phyloP scores from a whole-genome alignment of 1,139 yeast genomes.

The Hyphopichia khmerensis region DNA sequence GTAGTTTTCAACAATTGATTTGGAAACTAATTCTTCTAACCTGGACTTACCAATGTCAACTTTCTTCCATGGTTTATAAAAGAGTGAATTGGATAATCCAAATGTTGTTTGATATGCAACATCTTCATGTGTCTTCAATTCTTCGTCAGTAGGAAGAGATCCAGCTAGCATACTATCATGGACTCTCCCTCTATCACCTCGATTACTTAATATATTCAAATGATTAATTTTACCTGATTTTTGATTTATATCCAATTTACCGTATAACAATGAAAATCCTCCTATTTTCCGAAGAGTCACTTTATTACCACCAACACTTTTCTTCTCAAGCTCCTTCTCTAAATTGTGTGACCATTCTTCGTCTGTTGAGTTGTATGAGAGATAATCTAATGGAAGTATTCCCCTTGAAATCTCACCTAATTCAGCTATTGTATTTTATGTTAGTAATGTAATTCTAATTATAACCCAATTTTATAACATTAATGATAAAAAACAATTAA shows the following conservation, averaged over 20 bases:
- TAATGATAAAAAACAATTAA: too few relatives aligned
- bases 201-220: constrained; percentile 52
- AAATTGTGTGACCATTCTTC: constrained; percentile 49
- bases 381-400: constrained; percentile 58
- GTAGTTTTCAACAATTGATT: constrained; percentile 19
- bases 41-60: constrained; percentile 51
- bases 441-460: constrained; percentile 9
- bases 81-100: constrained; percentile 65
- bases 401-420: constrained; percentile 67
- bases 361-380: constrained; percentile 36
- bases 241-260: constrained; percentile 40
- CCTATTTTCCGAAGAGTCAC: constrained; percentile 56
- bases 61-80: constrained; percentile 72
- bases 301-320: constrained; percentile 10
- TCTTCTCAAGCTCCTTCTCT: constrained; percentile 23
- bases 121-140: constrained; percentile 12
- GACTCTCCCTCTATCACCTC: constrained; percentile 42
- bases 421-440: constrained; percentile 13
- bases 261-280: constrained; percentile 82
- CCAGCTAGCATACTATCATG: constrained; percentile 9
- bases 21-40: constrained; percentile 38
- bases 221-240: constrained; percentile 26
- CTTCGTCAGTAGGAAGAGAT: constrained; percentile 7
- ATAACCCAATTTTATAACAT: too few relatives aligned
- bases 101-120: constrained; percentile 28